A percentile compares a stretch with the other conserved stretches of the same genome.
These are phyloP conservation scores for Penicillium sp. DNA, from an alignment of 2,329 filamentous ascomycete genomes.

Conservation along the genomic window DNA sequence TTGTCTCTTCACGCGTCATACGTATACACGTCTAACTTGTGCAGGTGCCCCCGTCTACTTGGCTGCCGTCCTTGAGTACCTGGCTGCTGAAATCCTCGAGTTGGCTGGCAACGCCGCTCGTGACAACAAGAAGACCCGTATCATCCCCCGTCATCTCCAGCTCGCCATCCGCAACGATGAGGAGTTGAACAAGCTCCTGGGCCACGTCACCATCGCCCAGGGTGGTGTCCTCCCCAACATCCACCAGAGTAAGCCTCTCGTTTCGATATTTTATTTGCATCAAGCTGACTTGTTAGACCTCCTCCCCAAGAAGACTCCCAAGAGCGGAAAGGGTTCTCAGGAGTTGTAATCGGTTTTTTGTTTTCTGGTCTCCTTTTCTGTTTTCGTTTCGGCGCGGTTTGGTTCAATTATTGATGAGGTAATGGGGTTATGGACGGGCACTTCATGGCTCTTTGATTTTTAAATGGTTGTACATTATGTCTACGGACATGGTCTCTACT, in stretches of 20 bases:
- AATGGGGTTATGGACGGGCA: constrained; percentile 66
- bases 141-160: constrained; percentile 97
- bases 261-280: constrained; percentile 1
- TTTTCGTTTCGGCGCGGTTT: constrained; percentile 71
- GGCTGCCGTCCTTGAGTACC: constrained; percentile 95
- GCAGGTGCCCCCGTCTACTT: constrained; percentile 85
- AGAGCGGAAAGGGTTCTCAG: constrained; percentile 88
- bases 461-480: constrained; percentile 61
- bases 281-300: constrained; percentile 63
- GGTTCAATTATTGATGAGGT: constrained; percentile 65
- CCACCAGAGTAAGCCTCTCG: constrained; percentile 74
- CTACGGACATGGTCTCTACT: constrained; percentile 50
- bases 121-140: constrained; percentile 99
- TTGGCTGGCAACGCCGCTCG: constrained; percentile 97
- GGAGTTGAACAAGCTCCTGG: constrained; percentile 98
- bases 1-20: constrained; percentile 17
- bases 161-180: constrained; percentile 99
- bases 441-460: constrained; percentile 54
- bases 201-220: constrained; percentile 94
- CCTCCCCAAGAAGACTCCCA: constrained; percentile 97
- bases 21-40: constrained; percentile 23
- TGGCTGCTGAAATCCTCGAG: constrained; percentile 98
- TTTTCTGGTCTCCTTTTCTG: constrained; percentile 58
- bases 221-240: constrained; percentile 97
- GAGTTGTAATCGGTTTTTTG: constrained; percentile 70